A percentile compares a stretch with the other conserved stretches of the same genome.
Evolutionary conservation across 129 eudicot genomes (phyloP).

Genomic region (Centella asiatica): DNA sequence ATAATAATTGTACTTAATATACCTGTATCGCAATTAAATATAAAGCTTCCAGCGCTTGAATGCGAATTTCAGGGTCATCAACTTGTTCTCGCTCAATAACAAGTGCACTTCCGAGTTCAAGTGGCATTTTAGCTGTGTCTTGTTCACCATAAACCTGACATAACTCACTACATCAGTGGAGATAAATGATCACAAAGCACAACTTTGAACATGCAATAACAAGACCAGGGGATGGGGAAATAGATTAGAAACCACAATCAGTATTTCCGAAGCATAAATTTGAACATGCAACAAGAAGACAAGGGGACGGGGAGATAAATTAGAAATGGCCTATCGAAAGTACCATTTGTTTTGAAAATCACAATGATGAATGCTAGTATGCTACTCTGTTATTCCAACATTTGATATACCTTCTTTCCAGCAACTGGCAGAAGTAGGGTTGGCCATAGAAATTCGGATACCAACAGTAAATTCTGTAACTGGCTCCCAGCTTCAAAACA

Average conservation of each 20-base stretch:
- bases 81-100: slow-evolving; percentile 87
- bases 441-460: slow-evolving; percentile 96
- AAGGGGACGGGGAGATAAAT: too few species aligned
- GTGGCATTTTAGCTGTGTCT: slow-evolving; percentile 93
- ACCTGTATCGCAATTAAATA: slow-evolving; percentile 80
- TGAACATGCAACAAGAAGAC: too few species aligned
- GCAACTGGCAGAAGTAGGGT: slow-evolving; percentile 93
- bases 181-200: not conserved
- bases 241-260: too few species aligned
- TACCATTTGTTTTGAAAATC: not conserved
- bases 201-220: not conserved
- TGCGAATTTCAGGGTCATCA: slow-evolving; percentile 72
- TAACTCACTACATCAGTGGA: not conserved
- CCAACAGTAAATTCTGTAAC: slow-evolving; percentile 75
- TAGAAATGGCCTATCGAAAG: too few species aligned
- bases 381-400: not conserved
- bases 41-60: slow-evolving; percentile 80
- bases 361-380: not conserved
- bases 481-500: slow-evolving; percentile 95
- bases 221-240: not conserved
- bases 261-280: too few species aligned
- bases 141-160: slow-evolving; percentile 68
- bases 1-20: not conserved
- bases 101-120: slow-evolving; percentile 83
- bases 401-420: slow-evolving; percentile 67